Conservation (phyloP, 345 rosid genomes). For the Erodium maritimum region DNA sequence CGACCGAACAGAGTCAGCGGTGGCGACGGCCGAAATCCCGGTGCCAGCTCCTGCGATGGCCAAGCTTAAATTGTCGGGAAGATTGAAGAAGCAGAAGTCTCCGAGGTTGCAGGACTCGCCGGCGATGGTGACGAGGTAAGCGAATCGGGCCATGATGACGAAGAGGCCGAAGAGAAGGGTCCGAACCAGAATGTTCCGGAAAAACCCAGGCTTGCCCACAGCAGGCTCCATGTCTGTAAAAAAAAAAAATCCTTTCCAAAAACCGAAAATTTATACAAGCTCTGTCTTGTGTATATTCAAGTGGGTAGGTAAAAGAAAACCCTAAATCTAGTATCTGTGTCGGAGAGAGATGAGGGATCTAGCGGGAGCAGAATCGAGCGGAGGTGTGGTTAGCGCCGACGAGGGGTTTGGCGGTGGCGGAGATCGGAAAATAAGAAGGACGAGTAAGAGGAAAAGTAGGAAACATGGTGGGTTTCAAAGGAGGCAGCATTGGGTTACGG, state of each 20-base stretch:
- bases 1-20: no score
- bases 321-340: no score
- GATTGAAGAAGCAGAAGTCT: slow-evolving; percentile 80
- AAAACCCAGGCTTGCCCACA: slow-evolving; percentile 43
- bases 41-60: slow-evolving; percentile 25
- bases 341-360: no score
- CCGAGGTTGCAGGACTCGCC: slow-evolving; percentile 81
- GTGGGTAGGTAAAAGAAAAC: no score
- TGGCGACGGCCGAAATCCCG: no score
- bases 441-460: no score
- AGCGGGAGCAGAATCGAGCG: slow-evolving; percentile 96
- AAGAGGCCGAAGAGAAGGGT: slow-evolving; percentile 56
- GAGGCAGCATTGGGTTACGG: background rate
- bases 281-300: no score
- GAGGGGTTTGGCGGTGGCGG: slow-evolving; percentile 23
- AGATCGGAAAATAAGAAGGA: slow-evolving; percentile 19
- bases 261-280: slow-evolving; percentile 2
- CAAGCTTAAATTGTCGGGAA: slow-evolving; percentile 55
- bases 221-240: slow-evolving; percentile 47
- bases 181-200: slow-evolving; percentile 59
- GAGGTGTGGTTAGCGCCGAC: slow-evolving; percentile 98
- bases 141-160: slow-evolving; percentile 61
- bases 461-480: slow-evolving; percentile 16
- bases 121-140: slow-evolving; percentile 68
- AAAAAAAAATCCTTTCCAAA: no score